A percentile compares a stretch with the other conserved stretches of the same genome.
Evolutionary conservation across 179 eudicot species (phyloP).

Genomic region (Dionaea muscipula): DNA sequence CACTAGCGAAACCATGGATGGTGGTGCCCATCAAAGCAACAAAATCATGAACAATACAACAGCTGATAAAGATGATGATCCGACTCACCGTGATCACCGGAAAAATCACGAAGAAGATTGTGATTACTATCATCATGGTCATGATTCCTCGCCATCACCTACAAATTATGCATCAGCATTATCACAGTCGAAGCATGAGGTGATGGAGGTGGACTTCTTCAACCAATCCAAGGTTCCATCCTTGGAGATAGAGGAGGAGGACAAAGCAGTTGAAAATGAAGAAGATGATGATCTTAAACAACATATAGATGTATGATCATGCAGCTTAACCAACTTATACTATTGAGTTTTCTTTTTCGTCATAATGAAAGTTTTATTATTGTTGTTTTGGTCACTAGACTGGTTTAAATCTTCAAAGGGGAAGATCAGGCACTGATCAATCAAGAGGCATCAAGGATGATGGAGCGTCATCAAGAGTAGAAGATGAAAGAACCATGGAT

Average conservation of each 20-base stretch:
- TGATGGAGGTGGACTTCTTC: slow-evolving; percentile 40
- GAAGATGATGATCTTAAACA: slow-evolving; percentile 14
- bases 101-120: background rate
- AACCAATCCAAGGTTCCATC: slow-evolving; percentile 2
- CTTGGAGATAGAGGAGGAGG: slow-evolving; percentile 5
- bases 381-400: slow-evolving; percentile 18
- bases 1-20: too few relatives aligned
- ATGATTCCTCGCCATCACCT: background rate
- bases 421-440: slow-evolving; percentile 15
- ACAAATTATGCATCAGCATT: background rate
- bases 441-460: slow-evolving; percentile 16
- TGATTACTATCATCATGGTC: background rate
- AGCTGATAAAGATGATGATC: too few relatives aligned
- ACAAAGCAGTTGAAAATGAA: slow-evolving; percentile 2
- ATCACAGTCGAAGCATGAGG: slow-evolving; percentile 4
- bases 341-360: too few relatives aligned
- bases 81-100: too few relatives aligned
- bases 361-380: too few relatives aligned
- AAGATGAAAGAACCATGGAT: slow-evolving; percentile 13
- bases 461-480: slow-evolving; percentile 12
- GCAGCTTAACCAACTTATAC: too few relatives aligned
- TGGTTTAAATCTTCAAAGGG: slow-evolving; percentile 27
- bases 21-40: too few relatives aligned
- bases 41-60: too few relatives aligned
- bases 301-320: slow-evolving; percentile 22